Evolutionary conservation across 106 monocot genomes (phyloP), one percentile per base, ranked within the genome.

Genomic region (Platanthera guangdongensis): DNA sequence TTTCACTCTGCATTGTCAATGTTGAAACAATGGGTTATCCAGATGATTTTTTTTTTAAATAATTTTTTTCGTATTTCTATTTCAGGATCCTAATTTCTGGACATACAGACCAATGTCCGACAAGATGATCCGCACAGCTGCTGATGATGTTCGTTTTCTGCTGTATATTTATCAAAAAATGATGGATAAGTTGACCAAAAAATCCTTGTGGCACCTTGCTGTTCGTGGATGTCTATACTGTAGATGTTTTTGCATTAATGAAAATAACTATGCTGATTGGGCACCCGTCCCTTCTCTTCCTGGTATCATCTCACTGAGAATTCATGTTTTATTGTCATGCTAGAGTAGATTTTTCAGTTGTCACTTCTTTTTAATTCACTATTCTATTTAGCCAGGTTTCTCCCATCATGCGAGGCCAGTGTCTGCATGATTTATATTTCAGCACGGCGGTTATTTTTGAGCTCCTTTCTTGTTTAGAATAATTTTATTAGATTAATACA

Each of bases 101-200:
- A 83, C 82, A 32, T 80, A 88, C 48, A 86, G 97, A 73, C 97
- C 93, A 64, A 83, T 97, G 91, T 83, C 93, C 47, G 93, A 89
- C 22, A 81, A 87, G 83, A 94, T 97, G 97, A 79, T 94, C 76
- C 91, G 87, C 50, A 74, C 91, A 55, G 93, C 97, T 79, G 78
- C 89, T 68, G 93, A 91, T 83, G 97, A 97, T 83, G 93, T 97
- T 21, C 90, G 93, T 53, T 97, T 94, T 86, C 87, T 94, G 16
- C 84, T 94, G 6, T 79, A 82, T 74, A 90, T 97, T 51, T 89
- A 94, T 76, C 74, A 88, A 32, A 91, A 89, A 82, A 89, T 97
- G 91, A 91, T 94, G 81, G 84, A 86, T 67, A 97, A 83, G 75
- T 82, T 97, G 77, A 86, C 72, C 74, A 76, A 85, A 51, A 83